Conservation (phyloP, 1,139 yeast genomes). For the Pichia sp. region DNA sequence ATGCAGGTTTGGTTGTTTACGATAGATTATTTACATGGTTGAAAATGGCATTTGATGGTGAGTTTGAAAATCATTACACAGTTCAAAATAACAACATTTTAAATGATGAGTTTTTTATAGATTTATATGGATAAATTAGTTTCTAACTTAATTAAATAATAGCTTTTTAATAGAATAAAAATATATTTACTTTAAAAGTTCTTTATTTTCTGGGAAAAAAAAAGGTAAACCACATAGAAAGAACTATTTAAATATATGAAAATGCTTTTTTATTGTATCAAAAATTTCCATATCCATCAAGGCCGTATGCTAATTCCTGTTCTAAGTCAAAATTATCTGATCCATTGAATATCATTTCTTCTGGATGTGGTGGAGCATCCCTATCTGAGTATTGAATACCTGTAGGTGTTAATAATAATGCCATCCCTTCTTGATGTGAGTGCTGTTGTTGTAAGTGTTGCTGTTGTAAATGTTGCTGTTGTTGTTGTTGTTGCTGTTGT, state of each 20-base stretch:
- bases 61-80: conserved; percentile 24
- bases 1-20: conserved; percentile 60
- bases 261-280: background rate
- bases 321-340: conserved; percentile 38
- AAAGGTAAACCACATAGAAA: background rate
- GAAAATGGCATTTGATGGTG: conserved; percentile 46
- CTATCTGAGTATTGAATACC: conserved; percentile 30
- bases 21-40: conserved; percentile 61
- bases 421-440: conserved; percentile 4
- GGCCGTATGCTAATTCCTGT: conserved; percentile 53
- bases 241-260: background rate
- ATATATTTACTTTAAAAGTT: too few relatives aligned
- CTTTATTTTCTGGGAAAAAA: too few relatives aligned
- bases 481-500: conserved; percentile 22
- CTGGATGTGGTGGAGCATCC: conserved; percentile 39
- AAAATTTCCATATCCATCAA: conserved; percentile 36
- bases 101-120: conserved; percentile 10
- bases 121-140: conserved; percentile 21
- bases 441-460: conserved; percentile 18
- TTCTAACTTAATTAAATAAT: too few relatives aligned
- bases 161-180: too few relatives aligned
- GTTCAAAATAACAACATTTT: background rate
- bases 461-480: conserved; percentile 8
- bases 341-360: conserved; percentile 31
- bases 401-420: conserved; percentile 24